Conservation (phyloP, 2,329 filamentous ascomycete genomes). For the Cordyceps javanica region DNA sequence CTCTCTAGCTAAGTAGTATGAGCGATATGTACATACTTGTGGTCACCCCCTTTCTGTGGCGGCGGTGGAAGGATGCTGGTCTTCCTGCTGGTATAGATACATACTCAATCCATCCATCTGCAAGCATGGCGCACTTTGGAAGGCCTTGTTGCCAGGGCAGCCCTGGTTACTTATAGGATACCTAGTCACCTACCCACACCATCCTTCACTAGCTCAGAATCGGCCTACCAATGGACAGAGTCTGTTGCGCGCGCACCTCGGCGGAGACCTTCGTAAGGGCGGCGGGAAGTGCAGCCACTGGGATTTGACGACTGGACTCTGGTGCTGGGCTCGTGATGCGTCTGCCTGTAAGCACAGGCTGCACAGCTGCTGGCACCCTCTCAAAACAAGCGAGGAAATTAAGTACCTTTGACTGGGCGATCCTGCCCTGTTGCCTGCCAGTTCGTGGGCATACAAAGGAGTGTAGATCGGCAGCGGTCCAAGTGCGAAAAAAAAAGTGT, state of each 20-base stretch:
- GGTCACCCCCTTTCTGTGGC: too few relatives aligned
- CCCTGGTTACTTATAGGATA: neutral
- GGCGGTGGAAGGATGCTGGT: too few relatives aligned
- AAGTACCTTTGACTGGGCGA: conserved; percentile 3
- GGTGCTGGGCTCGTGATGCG: too few relatives aligned
- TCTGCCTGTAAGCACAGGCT: neutral
- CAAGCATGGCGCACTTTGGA: neutral
- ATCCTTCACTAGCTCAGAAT: neutral
- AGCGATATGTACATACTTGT: too few relatives aligned
- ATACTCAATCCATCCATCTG: neutral
- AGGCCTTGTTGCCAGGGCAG: neutral
- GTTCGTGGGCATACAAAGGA: neutral
- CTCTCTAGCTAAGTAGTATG: too few relatives aligned
- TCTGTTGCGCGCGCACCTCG: neutral
- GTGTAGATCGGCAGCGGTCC: neutral
- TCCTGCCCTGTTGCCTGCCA: neutral
- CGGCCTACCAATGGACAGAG: neutral
- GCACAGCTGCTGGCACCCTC: neutral
- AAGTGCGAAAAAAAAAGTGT: too few relatives aligned
- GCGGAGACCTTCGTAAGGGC: conserved; percentile 9
- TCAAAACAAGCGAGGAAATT: neutral
- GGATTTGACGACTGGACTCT: neutral
- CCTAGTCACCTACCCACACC: neutral
- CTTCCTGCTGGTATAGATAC: too few relatives aligned
- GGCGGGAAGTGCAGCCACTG: conserved; percentile 1